Base-by-base conservation (phyloP, 2,329 filamentous ascomycete genomes). In the Hypoxylon sp. region DNA sequence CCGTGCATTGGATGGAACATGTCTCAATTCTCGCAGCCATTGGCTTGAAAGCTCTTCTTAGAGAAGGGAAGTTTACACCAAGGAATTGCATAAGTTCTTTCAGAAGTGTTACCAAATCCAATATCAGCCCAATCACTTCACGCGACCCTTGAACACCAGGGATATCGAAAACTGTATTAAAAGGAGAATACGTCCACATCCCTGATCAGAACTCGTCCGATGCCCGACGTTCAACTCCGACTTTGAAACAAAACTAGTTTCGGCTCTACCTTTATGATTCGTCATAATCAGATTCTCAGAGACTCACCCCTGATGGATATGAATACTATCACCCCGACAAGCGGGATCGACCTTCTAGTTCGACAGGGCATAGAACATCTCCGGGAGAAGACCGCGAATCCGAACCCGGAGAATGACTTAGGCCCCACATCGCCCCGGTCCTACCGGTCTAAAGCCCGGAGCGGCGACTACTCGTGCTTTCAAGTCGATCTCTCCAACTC, bases 281-380 rank as follows among this genome's bases (percentile, higher is more conserved):
- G 26, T 31, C 11, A 26, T 24, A 9, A 22, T 26, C 51, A 5
- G 10, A 5, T 3, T 24, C 1, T 35, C 9, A 19, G 31, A n/a
- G n/a, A 31, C 37, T 11, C 10, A 11, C 37, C 14, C 22, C 14
- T 10, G 3, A 63, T 50, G 44, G 33, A 29, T 19, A 60, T 68
- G 51, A 64, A 63, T 10, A 61, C 60, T 24, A 68, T 64, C 35
- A 68, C 65, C 3, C 59, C 60, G 6, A 63, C 55, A 22, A 68
- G 60, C 31, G 60, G 65, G 26, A 63, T 68, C 19, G 55, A 68
- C 24, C 44, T 68, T 3, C 46, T 68, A 10, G 60, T 68, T 13
- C 48, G 59, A 26, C 57, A 39, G n/a, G 61, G 66, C 22, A 39
- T 65, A 8, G 57, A 61, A 11, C 57, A 59, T 9, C 53, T 64